These are phyloP conservation scores for Globisporangium lucens DNA, from an alignment of 352 stramenopile genomes.

Conservation along the genomic window DNA sequence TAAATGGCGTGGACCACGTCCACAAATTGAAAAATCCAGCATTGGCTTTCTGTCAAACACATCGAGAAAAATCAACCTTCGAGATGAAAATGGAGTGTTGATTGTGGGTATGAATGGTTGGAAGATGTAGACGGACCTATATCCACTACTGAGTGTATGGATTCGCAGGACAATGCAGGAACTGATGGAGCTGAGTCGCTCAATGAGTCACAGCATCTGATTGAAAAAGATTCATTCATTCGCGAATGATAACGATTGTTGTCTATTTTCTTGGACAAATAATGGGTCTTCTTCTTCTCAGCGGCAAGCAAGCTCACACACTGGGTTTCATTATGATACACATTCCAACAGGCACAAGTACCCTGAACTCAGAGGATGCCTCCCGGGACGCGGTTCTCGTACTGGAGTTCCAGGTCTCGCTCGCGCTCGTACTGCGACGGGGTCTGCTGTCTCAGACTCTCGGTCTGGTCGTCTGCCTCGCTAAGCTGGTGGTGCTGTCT, in stretches of 20 bases:
- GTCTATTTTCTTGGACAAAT: constrained; percentile 3
- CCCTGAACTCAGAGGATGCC: constrained; percentile 32
- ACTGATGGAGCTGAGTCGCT: background rate
- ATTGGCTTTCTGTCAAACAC: background rate
- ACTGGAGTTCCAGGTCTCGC: constrained; percentile 20
- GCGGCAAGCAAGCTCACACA: background rate
- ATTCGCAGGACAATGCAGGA: background rate
- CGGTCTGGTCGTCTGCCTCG: constrained; percentile 7
- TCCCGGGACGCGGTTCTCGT: constrained; percentile 20
- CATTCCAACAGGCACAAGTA: background rate
- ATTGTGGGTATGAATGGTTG: constrained; percentile 1
- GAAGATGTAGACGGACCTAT: background rate
- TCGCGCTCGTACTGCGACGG: constrained; percentile 17
- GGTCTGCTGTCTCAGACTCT: constrained; percentile 23
- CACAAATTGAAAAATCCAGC: background rate
- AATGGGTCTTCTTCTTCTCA: background rate
- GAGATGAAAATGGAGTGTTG: background rate
- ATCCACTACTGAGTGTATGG: background rate
- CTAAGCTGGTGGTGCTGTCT: background rate
- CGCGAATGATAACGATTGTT: background rate
- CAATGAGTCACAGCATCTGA: background rate
- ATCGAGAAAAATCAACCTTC: background rate
- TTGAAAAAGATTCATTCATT: background rate
- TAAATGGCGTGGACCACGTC: background rate
- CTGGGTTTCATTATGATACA: background rate